phyloP scores from a whole-genome alignment of 1,284 basidiomycete species.

The Boletus semigastroideus region DNA sequence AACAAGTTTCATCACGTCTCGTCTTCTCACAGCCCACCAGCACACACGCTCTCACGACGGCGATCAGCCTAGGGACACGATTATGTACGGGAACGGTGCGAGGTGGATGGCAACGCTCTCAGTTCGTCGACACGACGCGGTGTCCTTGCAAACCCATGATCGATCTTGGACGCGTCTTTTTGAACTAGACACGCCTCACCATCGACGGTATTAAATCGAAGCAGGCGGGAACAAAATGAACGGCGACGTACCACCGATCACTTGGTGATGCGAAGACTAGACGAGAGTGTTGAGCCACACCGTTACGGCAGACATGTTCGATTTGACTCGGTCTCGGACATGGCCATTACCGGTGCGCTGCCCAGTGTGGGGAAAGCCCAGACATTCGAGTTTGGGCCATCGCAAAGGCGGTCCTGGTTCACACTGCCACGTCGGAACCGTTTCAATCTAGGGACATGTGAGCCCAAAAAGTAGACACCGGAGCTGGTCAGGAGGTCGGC shows the following conservation, averaged over 20 bases:
- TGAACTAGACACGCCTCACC: slow-evolving; percentile 1
- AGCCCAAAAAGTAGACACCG: not conserved
- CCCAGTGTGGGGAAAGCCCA: not conserved
- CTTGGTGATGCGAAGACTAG: not conserved
- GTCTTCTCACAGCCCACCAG: slow-evolving; percentile 17
- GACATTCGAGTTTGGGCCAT: not conserved
- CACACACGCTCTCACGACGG: slow-evolving; percentile 25
- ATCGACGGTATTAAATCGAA: slow-evolving; percentile 5
- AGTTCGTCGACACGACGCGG: not conserved
- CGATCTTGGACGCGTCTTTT: not conserved
- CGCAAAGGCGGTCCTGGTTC: not conserved
- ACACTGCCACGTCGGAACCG: slow-evolving; percentile 7
- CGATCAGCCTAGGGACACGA: slow-evolving; percentile 11
- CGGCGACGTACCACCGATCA: slow-evolving; percentile 16
- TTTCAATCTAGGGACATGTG: not conserved
- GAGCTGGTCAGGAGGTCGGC: slow-evolving; percentile 13
- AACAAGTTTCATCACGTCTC: slow-evolving; percentile 9
- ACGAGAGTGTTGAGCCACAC: not conserved
- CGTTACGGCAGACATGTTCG: slow-evolving; percentile 7
- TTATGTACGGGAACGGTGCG: slow-evolving; percentile 21
- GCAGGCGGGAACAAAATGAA: slow-evolving; percentile 10
- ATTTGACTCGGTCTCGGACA: slow-evolving; percentile 1
- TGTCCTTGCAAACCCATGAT: not conserved
- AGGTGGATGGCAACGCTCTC: too few species aligned
- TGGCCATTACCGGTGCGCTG: not conserved